Conservation (phyloP, 768 basidiomycete genomes). For the Podaxis carcinomalis region DNA sequence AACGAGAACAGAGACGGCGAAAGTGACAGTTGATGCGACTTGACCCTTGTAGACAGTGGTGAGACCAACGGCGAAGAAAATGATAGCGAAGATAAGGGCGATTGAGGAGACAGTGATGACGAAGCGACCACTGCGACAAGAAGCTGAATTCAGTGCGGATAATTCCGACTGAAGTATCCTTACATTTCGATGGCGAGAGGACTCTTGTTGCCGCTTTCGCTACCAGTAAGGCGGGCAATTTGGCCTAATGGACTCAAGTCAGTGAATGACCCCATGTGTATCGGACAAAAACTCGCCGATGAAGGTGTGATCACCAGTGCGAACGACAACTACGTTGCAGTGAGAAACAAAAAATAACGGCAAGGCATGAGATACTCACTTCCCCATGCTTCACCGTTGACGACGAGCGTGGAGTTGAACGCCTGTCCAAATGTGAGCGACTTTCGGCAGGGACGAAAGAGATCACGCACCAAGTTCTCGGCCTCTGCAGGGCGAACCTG, state of each 20-base stretch:
- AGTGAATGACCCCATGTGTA: neutral
- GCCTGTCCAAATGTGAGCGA: slow-evolving; percentile 31
- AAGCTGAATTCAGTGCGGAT: neutral
- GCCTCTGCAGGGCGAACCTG: slow-evolving; percentile 52
- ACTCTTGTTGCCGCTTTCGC: slow-evolving; percentile 59
- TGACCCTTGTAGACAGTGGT: slow-evolving; percentile 63
- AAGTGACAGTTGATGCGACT: slow-evolving; percentile 55
- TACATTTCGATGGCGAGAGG: slow-evolving; percentile 68
- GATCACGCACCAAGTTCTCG: slow-evolving; percentile 48
- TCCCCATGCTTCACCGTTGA: slow-evolving; percentile 73
- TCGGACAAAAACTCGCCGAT: slow-evolving; percentile 37
- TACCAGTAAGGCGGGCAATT: slow-evolving; percentile 63
- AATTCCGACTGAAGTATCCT: slow-evolving; percentile 12
- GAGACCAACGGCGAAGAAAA: slow-evolving; percentile 65
- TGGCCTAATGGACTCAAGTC: slow-evolving; percentile 39
- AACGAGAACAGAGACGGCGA: slow-evolving; percentile 57
- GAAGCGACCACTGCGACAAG: slow-evolving; percentile 43
- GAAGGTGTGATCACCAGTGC: slow-evolving; percentile 63
- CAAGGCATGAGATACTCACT: slow-evolving; percentile 30
- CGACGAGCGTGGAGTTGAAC: slow-evolving; percentile 67
- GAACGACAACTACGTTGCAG: slow-evolving; percentile 46
- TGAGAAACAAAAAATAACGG: neutral
- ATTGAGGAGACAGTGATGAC: slow-evolving; percentile 59
- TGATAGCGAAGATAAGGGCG: slow-evolving; percentile 55
- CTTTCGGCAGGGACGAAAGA: neutral